Base-by-base conservation (phyloP, 352 stramenopile species). In the Globisporangium cederbergense region DNA sequence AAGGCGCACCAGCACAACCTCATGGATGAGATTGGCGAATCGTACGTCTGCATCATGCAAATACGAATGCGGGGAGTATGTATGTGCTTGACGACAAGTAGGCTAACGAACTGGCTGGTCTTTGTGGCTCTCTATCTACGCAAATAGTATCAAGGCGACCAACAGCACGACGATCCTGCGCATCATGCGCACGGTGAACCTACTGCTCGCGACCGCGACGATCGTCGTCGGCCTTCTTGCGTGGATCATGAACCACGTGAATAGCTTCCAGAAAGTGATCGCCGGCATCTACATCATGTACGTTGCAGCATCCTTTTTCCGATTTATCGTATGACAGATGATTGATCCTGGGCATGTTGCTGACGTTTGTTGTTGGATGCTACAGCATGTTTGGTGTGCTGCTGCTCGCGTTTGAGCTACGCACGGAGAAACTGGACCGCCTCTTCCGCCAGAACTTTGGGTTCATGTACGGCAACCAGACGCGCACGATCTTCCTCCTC, bases 401-500 rank as follows among this genome's bases (percentile, higher is more conserved):
- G 68, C 63, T 96, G 64, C 69, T 96, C 49, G 76, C 76, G 30
- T 96, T 96, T 65, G 87, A 96, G 72, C 74, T 96, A 51, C 87
- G 87, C 50, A 94, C 83, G 22, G 83, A 93, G 38, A 89, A 90
- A 59, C 74, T 92, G 11, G 87, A 96, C 59, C 74, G 75, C 50
- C 71, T 96, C 18, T 74, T 94, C 73, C 87, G 87, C 66, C 70
- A 75, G 47, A 96, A 96, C 79, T 93, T 96, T 74, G 87, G 87
- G 51, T 96, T 96, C 67, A 96, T 96, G 87, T 96, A 94, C 67
- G 87, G 84, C 73, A 91, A 94, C 78, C 85, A 86, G 72, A 94
- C 87, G 56, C 87, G 87, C 71, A 96, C 87, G 13, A 86, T 90
- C 45, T 96, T 96, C 67, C 73, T 95, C 32, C 72, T 95, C 62